Evolutionary conservation across 2,329 filamentous ascomycete species (phyloP).

Genomic region (Pezicula rhizophila): DNA sequence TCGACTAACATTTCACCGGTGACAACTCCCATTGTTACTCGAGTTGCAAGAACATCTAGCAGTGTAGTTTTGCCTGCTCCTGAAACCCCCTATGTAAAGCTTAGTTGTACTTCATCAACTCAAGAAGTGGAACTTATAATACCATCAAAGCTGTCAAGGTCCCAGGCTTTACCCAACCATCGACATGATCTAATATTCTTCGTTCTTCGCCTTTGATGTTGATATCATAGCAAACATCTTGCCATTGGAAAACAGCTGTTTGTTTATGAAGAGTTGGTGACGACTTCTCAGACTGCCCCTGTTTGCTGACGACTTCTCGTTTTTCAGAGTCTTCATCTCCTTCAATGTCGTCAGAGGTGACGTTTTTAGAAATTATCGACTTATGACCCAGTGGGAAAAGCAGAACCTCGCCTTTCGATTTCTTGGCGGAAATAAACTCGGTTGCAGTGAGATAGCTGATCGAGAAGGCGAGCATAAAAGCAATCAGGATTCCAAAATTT

Average conservation of each 20-base stretch:
- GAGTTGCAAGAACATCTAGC: conserved; percentile 74
- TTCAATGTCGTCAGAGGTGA: neutral
- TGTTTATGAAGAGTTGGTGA: conserved; percentile 13
- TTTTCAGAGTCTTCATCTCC: neutral
- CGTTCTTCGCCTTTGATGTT: conserved; percentile 55
- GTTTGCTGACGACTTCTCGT: neutral
- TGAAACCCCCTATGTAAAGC: neutral
- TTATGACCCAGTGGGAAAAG: conserved; percentile 61
- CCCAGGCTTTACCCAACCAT: conserved; percentile 67
- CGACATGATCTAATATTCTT: conserved; percentile 59
- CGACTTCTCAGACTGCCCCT: conserved; percentile 38
- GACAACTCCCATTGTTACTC: conserved; percentile 82
- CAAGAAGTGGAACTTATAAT: too few relatives aligned
- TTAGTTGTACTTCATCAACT: too few relatives aligned
- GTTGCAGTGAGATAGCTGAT: conserved; percentile 53
- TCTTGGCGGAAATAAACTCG: conserved; percentile 56
- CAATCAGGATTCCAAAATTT: conserved; percentile 64
- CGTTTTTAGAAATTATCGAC: neutral
- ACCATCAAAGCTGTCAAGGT: conserved; percentile 57
- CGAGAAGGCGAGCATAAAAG: conserved; percentile 56
- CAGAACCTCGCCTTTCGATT: conserved; percentile 69
- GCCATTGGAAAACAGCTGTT: conserved; percentile 23
- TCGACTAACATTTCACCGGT: conserved; percentile 70
- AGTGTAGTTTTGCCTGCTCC: conserved; percentile 87
- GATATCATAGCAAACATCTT: conserved; percentile 61